Base-by-base conservation (phyloP, 1,284 basidiomycete genomes). In the Ceratobasidium sp. region DNA sequence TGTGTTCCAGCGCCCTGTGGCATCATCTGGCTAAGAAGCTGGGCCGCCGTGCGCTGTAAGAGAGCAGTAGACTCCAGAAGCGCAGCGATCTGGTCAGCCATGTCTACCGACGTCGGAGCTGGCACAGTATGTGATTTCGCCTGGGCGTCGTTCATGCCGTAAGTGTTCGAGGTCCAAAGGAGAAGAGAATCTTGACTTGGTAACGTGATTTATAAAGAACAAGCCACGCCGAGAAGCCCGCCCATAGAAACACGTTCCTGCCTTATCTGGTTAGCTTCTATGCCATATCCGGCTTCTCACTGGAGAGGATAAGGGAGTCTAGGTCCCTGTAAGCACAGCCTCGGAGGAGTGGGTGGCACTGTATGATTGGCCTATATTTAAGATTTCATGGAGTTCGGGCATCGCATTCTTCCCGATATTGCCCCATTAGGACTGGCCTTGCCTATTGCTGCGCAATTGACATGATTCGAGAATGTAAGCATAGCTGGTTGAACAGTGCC, bases 51-150 rank as follows among this genome's bases (percentile, higher is more conserved):
- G 18, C 61, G 61, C 46, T 63, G 61, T 28, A 63, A 44, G 16
- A 30, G 14, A 16, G 61, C 44, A 2, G 61, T 47, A 21, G 61
- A 63, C 28, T 63, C 61, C n/a, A 63, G 61, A 16, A 63, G 43
- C 43, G 61, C 43, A 21, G 61, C 21, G 26, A 63, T 23, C 47
- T 63, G 61, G 14, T 63, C 61, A 16, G 43, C n/a, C 46, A 44
- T 30, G 54, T 55, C 54, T 18, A 32, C 54, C 35, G 35, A 4
- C 6, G 6, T 38, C 28, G 54, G 54, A 35, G 35, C 23, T 16
- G 16, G 54, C 30, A 32, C 54, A 16, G 18, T 55, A 49, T 49
- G 46, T 18, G 46, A 49, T 13, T 55, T 38, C 35, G 35, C 11
- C 35, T 38, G 35, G 21, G 23, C 14, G 52, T 55, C 44, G 43